Conservation (phyloP, 805 yeast genomes). For the Saccharomyces paradoxus region DNA sequence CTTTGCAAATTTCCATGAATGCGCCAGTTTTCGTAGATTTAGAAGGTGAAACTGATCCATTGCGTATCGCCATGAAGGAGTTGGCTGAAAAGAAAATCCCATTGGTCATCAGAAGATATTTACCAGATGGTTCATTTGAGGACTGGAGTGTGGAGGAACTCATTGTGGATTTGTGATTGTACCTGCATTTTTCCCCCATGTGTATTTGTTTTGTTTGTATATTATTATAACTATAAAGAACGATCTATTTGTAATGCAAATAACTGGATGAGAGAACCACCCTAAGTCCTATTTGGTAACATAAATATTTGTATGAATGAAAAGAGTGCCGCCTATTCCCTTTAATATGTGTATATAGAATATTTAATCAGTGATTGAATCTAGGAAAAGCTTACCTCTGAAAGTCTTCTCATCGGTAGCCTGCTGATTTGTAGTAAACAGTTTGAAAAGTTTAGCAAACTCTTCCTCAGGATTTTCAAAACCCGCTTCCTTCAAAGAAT, state of each 20-base stretch:
- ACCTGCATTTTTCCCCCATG: not conserved
- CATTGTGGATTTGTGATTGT: conserved; percentile 63
- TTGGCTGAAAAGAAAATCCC: conserved; percentile 92
- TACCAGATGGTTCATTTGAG: conserved; percentile 94
- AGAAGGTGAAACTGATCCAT: conserved; percentile 98
- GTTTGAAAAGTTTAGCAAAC: conserved; percentile 43
- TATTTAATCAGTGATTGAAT: conserved; percentile 33
- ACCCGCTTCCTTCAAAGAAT: conserved; percentile 42
- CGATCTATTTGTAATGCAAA: not conserved
- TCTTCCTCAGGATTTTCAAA: conserved; percentile 32
- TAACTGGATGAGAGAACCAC: not conserved
- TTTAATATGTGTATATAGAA: not conserved
- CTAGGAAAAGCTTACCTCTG: conserved; percentile 54
- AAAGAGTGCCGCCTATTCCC: not conserved
- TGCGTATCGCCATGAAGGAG: conserved; percentile 96
- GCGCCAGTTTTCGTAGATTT: conserved; percentile 97
- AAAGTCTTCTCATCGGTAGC: conserved; percentile 53
- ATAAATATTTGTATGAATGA: not conserved
- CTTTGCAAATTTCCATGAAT: conserved; percentile 93
- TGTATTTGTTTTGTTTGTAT: not conserved
- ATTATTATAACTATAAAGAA: not conserved
- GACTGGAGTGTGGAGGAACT: conserved; percentile 99
- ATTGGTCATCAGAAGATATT: conserved; percentile 85
- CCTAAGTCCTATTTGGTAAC: not conserved
- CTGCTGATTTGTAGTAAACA: conserved; percentile 46